Evolutionary conservation across 441 rosid genomes (phyloP), one percentile per base, ranked within the genome.

Genomic region (Iberis amara): DNA sequence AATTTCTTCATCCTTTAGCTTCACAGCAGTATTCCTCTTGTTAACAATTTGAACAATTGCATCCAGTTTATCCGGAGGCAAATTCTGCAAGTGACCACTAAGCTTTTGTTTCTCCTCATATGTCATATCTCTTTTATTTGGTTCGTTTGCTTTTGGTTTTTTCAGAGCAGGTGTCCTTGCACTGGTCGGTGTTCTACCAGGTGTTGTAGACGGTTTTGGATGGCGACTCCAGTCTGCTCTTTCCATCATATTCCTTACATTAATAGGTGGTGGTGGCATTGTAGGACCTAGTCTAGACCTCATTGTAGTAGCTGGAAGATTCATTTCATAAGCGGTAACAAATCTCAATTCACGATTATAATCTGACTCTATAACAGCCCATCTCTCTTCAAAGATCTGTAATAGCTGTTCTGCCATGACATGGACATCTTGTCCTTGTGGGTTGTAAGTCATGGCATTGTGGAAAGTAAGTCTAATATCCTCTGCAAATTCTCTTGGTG

Each of bases 71-170:
- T 89, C 99, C 13, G 88, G 66, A 36, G 99, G 99, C 68, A 92
- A 63, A 72, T 77, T 79, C 77, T 82, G 95, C 59, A 92, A 88
- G 47, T 78, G 86, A 23, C 81, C 81, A 63, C 99, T 92, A 46
- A 92, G 96, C 71, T 82, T 92, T 75, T 85, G 95, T 70, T 94
- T 94, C 83, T 94, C 99, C 12, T 94, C 97, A 55, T 78, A 89
- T 8, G 99, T 85, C 99, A 94, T 94, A 58, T 94, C 99, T 74
- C 99, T 81, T 77, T 94, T 94, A 47, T 89, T 69, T n/a, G 72
- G 89, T 72, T 94, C 99, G 68, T 81, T 94, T 15, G 97, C 99
- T 77, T 89, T 94, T 3, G 99, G 99, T 75, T 94, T 94, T 75
- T 79, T 92, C 11, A 83, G 86, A 51, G 87, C 80, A 68, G 95